These are phyloP conservation scores for Lentinula raphanica DNA, from an alignment of 768 basidiomycete genomes.

Conservation along the genomic window DNA sequence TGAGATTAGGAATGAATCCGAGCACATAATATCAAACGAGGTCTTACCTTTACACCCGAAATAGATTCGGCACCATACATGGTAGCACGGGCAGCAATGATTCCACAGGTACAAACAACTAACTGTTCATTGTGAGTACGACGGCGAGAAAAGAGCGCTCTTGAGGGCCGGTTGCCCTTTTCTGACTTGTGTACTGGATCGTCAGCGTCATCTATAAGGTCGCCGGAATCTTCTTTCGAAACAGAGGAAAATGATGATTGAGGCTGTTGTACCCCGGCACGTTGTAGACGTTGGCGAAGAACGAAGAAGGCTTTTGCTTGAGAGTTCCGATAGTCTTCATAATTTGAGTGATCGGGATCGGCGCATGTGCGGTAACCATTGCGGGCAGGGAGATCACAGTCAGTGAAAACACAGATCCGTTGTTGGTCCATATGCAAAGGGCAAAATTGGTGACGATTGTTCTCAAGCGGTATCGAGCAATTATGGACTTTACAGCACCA, in stretches of 20 bases:
- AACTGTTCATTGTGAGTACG: constrained; percentile 27
- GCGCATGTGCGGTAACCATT: constrained; percentile 18
- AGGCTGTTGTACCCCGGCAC: constrained; percentile 3
- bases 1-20: neutral
- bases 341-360: constrained; percentile 6
- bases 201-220: neutral
- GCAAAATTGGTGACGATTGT: no score
- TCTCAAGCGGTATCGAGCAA: constrained; percentile 17
- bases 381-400: constrained; percentile 10
- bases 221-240: no score
- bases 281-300: constrained; percentile 11
- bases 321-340: constrained; percentile 6
- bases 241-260: no score
- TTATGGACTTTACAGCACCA: constrained; percentile 25
- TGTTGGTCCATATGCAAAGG: no score
- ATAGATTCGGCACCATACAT: constrained; percentile 24
- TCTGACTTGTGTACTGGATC: constrained; percentile 10
- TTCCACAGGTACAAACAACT: constrained; percentile 20
- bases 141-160: constrained; percentile 21
- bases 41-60: constrained; percentile 16
- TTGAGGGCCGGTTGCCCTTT: constrained; percentile 16
- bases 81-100: constrained; percentile 21
- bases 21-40: neutral
- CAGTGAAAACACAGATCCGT: constrained; percentile 16
- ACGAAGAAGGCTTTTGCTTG: constrained; percentile 11